Evolutionary conservation across 176 grass and related monocot genomes (phyloP), one percentile per base, ranked within the genome.

Genomic region (Pontederia crassipes): DNA sequence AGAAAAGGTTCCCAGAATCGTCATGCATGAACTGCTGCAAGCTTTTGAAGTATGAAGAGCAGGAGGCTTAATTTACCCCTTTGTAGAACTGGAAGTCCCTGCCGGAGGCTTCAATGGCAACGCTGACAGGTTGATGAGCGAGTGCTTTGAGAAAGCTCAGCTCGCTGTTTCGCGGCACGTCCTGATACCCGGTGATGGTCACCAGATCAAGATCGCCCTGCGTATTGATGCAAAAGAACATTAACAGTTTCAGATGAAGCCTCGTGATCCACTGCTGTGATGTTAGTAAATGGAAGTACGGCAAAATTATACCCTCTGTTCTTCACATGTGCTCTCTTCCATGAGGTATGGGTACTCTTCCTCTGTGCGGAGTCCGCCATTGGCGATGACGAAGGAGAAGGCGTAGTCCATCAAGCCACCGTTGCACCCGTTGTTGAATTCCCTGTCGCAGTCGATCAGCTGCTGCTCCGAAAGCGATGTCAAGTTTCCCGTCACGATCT

Each of bases 401-500:
- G 66, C 66, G 17, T 57, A 46, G 18, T 69, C 66, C 66, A 69
- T 69, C 27, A 24, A 14, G 4, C 66, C 66, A 9, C 66, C 66
- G 2, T 11, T 14, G 66, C 66, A 69, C 16, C 66, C 66, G 7
- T 47, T 6, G 53, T 69, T 45, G 53, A 69, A 69, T 24, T 8
- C 15, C 12, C 2, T 57, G 17, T 69, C 66, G 8, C 66, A 69
- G 66, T 69, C 66, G 32, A 69, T 57, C 4, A 69, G 53, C 24
- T 69, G n/a, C 54, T 69, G 66, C 66, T 57, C 66, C 7, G 66
- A 69, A 11, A 69, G 32, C 32, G 66, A 69, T 4, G 66, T 69
- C 66, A 69, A 57, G 32, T 69, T 69, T 53, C 66, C 66, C 2
- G 66, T 69, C 66, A 69, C 66, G 6, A 69, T 48, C 54, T 57